Conservation (phyloP, 768 basidiomycete species). For the Solioccasus polychromus region DNA sequence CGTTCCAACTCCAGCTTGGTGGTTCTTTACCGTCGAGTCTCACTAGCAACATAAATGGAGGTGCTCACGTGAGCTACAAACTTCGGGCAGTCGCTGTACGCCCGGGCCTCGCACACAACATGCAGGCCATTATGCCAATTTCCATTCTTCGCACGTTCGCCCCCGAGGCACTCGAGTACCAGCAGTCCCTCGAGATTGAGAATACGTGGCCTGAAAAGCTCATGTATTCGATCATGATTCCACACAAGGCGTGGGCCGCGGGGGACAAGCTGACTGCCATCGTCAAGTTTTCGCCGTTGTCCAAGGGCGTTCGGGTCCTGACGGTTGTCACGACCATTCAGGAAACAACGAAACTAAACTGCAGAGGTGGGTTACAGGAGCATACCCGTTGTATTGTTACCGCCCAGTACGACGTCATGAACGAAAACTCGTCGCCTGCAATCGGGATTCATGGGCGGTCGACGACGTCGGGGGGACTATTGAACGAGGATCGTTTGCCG, state of each 20-base stretch:
- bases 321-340: conserved; percentile 66
- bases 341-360: conserved; percentile 67
- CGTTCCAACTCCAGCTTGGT: conserved; percentile 85
- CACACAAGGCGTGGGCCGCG: conserved; percentile 94
- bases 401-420: conserved; percentile 64
- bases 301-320: conserved; percentile 77
- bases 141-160: conserved; percentile 71
- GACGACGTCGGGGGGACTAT: conserved; percentile 12
- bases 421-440: conserved; percentile 50
- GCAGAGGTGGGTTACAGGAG: conserved; percentile 55
- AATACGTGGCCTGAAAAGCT: conserved; percentile 98
- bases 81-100: conserved; percentile 83
- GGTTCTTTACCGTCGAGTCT: conserved; percentile 83
- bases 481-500: conserved; percentile 13
- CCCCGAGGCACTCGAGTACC: conserved; percentile 87
- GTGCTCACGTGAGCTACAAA: conserved; percentile 80
- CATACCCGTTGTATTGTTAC: conserved; percentile 58
- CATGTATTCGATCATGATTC: conserved; percentile 92
- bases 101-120: conserved; percentile 68
- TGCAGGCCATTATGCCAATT: conserved; percentile 60
- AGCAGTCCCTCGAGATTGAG: conserved; percentile 92
- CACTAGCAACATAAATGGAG: conserved; percentile 48
- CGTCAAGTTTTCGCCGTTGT: conserved; percentile 83
- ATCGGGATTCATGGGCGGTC: conserved; percentile 1
- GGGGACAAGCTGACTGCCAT: conserved; percentile 81